phyloP scores from a whole-genome alignment of 139 green algal species.

The Chlamydomonas sphaeroides region DNA sequence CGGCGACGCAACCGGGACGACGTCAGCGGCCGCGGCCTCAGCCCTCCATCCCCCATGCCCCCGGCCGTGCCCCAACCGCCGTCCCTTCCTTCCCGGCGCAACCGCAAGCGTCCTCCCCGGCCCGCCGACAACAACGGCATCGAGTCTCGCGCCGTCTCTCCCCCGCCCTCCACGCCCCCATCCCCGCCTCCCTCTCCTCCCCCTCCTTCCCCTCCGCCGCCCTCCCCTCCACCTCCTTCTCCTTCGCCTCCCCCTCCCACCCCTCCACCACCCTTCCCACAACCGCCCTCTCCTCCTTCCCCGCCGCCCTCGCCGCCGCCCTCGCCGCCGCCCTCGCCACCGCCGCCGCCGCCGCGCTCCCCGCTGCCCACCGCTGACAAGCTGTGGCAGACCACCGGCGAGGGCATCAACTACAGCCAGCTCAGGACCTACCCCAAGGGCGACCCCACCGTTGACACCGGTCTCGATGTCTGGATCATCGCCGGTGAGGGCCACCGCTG shows the following conservation, averaged over 20 bases:
- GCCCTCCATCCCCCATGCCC: too few species aligned
- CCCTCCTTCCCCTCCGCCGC: neutral
- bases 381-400: neutral
- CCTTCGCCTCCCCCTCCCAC: neutral
- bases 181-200: neutral
- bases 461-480: constrained; percentile 10
- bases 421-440: neutral
- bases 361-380: neutral
- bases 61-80: too few species aligned
- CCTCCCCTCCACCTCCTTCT: neutral
- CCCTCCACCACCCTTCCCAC: neutral
- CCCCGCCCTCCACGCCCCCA: neutral
- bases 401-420: neutral
- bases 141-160: neutral
- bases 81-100: too few species aligned
- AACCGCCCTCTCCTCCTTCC: neutral
- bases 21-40: too few species aligned
- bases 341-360: neutral
- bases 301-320: neutral
- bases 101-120: too few species aligned
- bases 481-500: too few species aligned
- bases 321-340: neutral
- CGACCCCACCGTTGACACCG: neutral
- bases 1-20: too few species aligned
- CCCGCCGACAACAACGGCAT: neutral